Evolutionary conservation across 1,284 basidiomycete genomes (phyloP), one percentile per base, ranked within the genome.

Genomic region (Athelia sp.): DNA sequence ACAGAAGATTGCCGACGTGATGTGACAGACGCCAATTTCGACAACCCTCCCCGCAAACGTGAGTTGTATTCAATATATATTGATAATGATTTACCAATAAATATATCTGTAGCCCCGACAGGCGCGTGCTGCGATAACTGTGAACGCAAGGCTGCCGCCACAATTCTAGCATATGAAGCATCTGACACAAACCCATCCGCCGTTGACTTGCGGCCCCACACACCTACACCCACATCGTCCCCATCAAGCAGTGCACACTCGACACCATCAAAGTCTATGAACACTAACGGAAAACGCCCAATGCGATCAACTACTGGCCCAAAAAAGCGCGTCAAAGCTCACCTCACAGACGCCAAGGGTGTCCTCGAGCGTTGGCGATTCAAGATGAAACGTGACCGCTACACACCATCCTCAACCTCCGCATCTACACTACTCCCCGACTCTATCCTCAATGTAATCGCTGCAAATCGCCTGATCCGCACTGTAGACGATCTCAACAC

Each of bases 361-460:
- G 13, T 11, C 11, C 19, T 43, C 11, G 40, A 43, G 19, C 13
- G 11, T 21, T 43, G 40, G 40, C 40, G 40, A 11, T 43, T 14
- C 40, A 13, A 21, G 14, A 43, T 11, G 19, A 43, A 43, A 43
- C 40, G 40, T 21, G 40, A 43, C 19, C 11, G 13, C 9, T 52
- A 49, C 48, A 26, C 35, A 24, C 44, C 29, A 6, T 36, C 36
- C 22, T 45, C 51, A 3, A 46, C 42, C 19, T 46, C 51, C 9
- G 31, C 42, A 8, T 17, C 22, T 3, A 23, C 32, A 22, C 36
- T 52, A 24, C 35, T 52, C 23, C 51, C 51, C 23, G 48, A 52
- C 35, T 17, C 51, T 18, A 42, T 43, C 14, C 35, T 52, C 3
- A 52, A 40, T 2, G 43, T 48, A 15, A 31, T 52, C 13, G 48